phyloP scores from a whole-genome alignment of 192 early-diverging fungal species.

The Umbelopsis isabellina region DNA sequence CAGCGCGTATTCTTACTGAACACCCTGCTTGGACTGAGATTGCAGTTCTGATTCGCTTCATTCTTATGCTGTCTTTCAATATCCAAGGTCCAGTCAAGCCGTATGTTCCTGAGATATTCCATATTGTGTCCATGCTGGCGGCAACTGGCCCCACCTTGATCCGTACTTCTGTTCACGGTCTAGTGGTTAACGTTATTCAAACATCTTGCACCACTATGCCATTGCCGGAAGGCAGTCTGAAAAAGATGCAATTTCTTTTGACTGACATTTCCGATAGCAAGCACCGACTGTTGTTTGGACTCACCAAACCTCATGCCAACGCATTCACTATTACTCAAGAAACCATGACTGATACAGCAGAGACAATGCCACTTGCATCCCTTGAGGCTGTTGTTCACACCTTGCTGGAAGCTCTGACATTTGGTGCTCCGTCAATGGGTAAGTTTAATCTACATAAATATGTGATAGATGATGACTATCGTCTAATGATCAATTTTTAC shows the following conservation, averaged over 20 bases:
- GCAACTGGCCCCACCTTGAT: constrained; percentile 85
- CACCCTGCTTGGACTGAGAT: constrained; percentile 94
- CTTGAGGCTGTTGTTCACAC: constrained; percentile 62
- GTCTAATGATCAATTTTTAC: neutral
- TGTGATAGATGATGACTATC: neutral
- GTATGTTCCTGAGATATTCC: constrained; percentile 86
- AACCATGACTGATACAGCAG: constrained; percentile 54
- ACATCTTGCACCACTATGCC: constrained; percentile 69
- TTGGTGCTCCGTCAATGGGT: constrained; percentile 68
- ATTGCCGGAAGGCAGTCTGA: constrained; percentile 55
- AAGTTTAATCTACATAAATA: constrained; percentile 12
- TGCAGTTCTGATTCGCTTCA: constrained; percentile 84
- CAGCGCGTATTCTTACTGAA: constrained; percentile 70
- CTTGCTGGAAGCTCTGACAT: constrained; percentile 66
- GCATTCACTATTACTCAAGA: constrained; percentile 67
- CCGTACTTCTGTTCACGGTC: constrained; percentile 89
- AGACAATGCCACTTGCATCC: constrained; percentile 51
- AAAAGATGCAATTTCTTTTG: constrained; percentile 64
- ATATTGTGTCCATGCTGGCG: constrained; percentile 82
- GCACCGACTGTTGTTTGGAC: constrained; percentile 78
- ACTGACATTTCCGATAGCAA: constrained; percentile 83
- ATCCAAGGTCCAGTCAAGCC: constrained; percentile 68
- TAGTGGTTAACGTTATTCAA: constrained; percentile 92
- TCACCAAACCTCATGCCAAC: constrained; percentile 67
- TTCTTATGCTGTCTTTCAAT: constrained; percentile 90